Evolutionary conservation across 2,329 filamentous ascomycete genomes (phyloP), one percentile per base, ranked within the genome.

Genomic region (Alternaria gansuensis): DNA sequence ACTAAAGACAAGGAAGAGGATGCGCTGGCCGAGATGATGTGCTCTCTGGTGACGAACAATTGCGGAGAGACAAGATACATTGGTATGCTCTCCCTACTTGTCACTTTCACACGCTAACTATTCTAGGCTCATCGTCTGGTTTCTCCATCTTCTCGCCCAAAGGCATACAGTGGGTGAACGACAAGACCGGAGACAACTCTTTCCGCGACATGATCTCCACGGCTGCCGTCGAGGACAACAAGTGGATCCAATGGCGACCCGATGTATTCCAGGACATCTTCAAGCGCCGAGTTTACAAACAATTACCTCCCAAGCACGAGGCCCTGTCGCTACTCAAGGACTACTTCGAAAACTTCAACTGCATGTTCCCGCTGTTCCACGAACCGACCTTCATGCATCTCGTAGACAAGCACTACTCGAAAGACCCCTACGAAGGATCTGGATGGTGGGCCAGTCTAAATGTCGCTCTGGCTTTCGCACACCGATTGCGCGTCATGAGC

Each of bases 371-470:
- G 5, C 83, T 99, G 4, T 99, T 97, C 73, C 95, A 99, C 77
- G 93, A 97, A 76, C 93, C 94, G 1, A 98, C 95, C 0, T 99
- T 99, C 74, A 98, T 98, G 92, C 93, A 97, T 74, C 83, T 98
- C 5, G 93, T 97, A 31, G 93, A 98, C 73, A 88, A 90, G 67
- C 94, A 98, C 75, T 99, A 98, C 78, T 96, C 93, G 0, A 82
- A 88, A 49, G 91, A 98, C 67, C 94, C 94, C 0, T 98, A 97
- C 67, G 89, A 96, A 75, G 93, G 94, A 28, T 96, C 93, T 5
- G 95, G 95, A 3, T 99, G 95, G 95, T 99, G 95, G 94, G 95
- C 95, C 5, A 96, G 93, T 78, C 84, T 99, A 70, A 99, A 99
- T 69, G 90, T 96, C 59, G 92, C 90, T 1, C 81, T 99, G 55